These are phyloP conservation scores for Termitomyces sp. DNA, from an alignment of 768 basidiomycete species.

Conservation along the genomic window DNA sequence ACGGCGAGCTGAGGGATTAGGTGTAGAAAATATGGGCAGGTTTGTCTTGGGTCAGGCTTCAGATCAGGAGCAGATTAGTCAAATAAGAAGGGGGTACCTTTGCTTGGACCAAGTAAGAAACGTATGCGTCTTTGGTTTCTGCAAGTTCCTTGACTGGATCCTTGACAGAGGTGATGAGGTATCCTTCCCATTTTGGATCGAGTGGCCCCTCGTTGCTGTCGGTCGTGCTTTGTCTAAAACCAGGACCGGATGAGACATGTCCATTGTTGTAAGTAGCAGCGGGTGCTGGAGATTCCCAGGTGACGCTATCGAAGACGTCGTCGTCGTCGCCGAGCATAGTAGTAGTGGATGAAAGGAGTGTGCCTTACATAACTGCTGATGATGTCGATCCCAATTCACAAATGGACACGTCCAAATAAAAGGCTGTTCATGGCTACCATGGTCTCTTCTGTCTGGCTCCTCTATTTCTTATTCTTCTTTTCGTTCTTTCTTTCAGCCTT, in stretches of 20 bases:
- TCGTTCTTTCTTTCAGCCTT: conserved; percentile 30
- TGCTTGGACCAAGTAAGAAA: conserved; percentile 88
- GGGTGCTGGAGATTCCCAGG: conserved; percentile 75
- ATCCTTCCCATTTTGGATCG: conserved; percentile 90
- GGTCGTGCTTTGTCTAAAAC: conserved; percentile 77
- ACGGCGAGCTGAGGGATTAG: conserved; percentile 72
- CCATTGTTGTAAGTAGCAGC: conserved; percentile 47
- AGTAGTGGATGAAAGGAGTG: conserved; percentile 1
- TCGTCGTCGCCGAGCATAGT: conserved; percentile 83
- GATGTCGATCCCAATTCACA: conserved; percentile 16
- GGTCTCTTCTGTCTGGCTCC: conserved; percentile 12
- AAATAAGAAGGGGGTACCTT: conserved; percentile 50
- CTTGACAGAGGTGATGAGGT: conserved; percentile 75
- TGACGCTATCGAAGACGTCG: conserved; percentile 88
- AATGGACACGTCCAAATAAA: conserved; percentile 34
- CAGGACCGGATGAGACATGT: conserved; percentile 52
- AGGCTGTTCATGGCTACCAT: conserved; percentile 18
- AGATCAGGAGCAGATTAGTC: not conserved
- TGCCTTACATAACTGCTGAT: conserved; percentile 16
- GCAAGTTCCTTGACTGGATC: conserved; percentile 96
- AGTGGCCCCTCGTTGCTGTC: conserved; percentile 72
- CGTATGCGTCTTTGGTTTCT: conserved; percentile 96
- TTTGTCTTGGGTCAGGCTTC: conserved; percentile 62
- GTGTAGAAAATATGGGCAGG: conserved; percentile 77
- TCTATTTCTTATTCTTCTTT: conserved; percentile 22